Evolutionary conservation across 2,329 filamentous ascomycete genomes (phyloP), one percentile per base, ranked within the genome.

Genomic region (Aureobasidium uvarum): DNA sequence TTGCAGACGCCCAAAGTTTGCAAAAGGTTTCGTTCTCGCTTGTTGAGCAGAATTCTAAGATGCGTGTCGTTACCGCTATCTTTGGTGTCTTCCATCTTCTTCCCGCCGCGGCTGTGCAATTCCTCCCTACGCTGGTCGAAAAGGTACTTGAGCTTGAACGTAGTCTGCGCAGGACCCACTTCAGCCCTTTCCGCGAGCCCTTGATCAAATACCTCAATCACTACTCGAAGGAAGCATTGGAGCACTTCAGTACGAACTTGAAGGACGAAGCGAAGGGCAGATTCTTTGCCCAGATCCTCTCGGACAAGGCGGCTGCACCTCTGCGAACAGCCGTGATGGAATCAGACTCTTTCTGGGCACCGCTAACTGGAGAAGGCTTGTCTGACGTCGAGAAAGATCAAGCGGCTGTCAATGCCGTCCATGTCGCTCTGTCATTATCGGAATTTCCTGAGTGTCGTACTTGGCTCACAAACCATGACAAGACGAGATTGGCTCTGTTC

Each of bases 41-140:
- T 70, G 91, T 98, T 66, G 96, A 99, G 75, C 93, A 98, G 74
- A 90, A 95, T 71, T 85, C 86, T 16, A 88, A 91, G 70, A 96
- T 99, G 89, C 96, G 95, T 78, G 90, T 98, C 54, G 92, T 98
- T 43, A 90, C 92, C 2, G 91, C 94, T 0, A 96, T 98, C 63
- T 89, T 99, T 75, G 95, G 96, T 73, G 94, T 99, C 65, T 99
- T 99, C 76, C 93, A 98, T 74, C 84, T 99, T n/a, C 83, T 99
- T 5, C 95, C 96, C 0, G 85, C 91, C 0, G 92, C 92, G 11
- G 96, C 96, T 1, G 91, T 93, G 67, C 87, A 89, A 18, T 99
- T 99, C 75, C 92, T 98, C 77, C 91, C 93, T 67, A 86, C 90
- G 36, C 84, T 99, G 50, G 91, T 98, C 56, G 90, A 96, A 70